phyloP scores from a whole-genome alignment of 345 rosid species.

The Eucalyptus marginata region DNA sequence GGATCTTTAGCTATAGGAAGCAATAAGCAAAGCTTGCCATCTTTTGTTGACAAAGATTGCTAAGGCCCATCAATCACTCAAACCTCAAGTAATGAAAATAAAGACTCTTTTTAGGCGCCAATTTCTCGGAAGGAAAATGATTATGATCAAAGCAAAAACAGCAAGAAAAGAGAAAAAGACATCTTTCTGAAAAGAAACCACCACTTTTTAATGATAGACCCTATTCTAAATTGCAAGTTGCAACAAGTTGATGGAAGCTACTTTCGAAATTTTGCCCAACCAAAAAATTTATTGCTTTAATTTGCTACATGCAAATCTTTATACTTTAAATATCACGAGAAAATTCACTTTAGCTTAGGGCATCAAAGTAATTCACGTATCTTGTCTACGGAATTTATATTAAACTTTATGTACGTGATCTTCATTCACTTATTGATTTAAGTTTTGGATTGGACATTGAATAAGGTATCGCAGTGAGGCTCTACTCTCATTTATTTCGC shows the following conservation, averaged over 20 bases:
- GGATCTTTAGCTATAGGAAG: too few relatives aligned
- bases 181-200: too few relatives aligned
- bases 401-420: not conserved
- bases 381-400: not conserved
- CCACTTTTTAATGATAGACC: too few relatives aligned
- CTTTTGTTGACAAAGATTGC: too few relatives aligned
- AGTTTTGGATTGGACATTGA: too few relatives aligned
- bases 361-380: not conserved
- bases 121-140: too few relatives aligned
- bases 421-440: accelerated
- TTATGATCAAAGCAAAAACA: too few relatives aligned
- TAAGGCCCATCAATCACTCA: too few relatives aligned
- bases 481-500: accelerated
- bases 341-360: not conserved
- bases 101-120: accelerated
- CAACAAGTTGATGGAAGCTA: accelerated
- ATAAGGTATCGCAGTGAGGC: accelerated
- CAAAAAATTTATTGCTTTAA: too few relatives aligned
- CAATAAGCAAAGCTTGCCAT: too few relatives aligned
- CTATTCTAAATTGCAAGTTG: accelerated
- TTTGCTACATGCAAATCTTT: too few relatives aligned
- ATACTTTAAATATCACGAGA: not conserved
- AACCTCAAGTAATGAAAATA: accelerated
- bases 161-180: accelerated
- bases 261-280: too few relatives aligned